Evolutionary conservation across 805 yeast genomes (phyloP).

Genomic region (Torulaspora delbrueckii): DNA sequence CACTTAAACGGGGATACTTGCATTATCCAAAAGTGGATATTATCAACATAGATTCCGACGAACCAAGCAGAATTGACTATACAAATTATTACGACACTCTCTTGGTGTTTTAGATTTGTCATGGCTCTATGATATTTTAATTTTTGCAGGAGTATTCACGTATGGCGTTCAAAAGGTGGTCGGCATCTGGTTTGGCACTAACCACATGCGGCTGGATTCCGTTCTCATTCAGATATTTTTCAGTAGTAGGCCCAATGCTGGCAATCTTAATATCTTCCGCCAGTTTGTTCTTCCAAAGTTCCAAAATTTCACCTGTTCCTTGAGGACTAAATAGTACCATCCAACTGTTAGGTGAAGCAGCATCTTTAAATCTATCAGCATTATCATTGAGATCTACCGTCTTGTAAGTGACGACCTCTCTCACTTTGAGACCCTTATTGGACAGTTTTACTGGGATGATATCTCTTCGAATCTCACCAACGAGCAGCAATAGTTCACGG

Average conservation of each 20-base stretch:
- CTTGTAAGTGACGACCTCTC: conserved; percentile 63
- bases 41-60: conserved; percentile 34
- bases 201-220: conserved; percentile 58
- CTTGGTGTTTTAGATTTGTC: conserved; percentile 56
- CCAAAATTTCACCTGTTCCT: conserved; percentile 64
- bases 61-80: conserved; percentile 55
- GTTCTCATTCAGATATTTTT: conserved; percentile 48
- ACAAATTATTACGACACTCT: conserved; percentile 65
- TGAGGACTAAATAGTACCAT: conserved; percentile 88
- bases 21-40: conserved; percentile 59
- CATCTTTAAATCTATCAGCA: conserved; percentile 35
- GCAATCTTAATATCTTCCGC: conserved; percentile 47
- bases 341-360: conserved; percentile 44
- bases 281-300: conserved; percentile 33
- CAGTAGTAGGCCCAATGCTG: conserved; percentile 91
- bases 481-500: conserved; percentile 56
- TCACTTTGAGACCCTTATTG: conserved; percentile 18
- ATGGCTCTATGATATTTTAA: conserved; percentile 20
- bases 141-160: conserved; percentile 1
- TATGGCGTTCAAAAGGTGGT: conserved; percentile 43
- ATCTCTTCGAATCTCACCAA: conserved; percentile 82
- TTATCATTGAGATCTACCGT: conserved; percentile 53
- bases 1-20: conserved; percentile 71
- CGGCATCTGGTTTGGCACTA: conserved; percentile 69
- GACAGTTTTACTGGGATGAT: conserved; percentile 62